A percentile compares a stretch with the other conserved stretches of the same genome.
Evolutionary conservation across 768 basidiomycete species (phyloP).

Genomic region (Austroboletus festivus): DNA sequence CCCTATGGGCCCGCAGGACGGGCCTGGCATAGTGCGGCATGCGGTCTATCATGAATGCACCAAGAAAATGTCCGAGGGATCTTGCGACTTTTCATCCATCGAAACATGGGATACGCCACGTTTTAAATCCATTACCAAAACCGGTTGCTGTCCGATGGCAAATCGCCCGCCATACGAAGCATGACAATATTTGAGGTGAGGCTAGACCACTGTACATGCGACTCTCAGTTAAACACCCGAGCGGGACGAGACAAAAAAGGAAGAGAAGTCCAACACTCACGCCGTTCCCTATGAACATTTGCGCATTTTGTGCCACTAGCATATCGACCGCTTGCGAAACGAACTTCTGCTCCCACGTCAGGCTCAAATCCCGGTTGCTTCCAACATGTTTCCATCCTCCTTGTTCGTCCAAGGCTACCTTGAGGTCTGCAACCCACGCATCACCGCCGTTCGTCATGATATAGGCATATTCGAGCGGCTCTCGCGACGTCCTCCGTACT

Average conservation of each 20-base stretch:
- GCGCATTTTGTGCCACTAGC: conserved; percentile 45
- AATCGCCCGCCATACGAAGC: conserved; percentile 33
- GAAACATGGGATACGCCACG: background rate
- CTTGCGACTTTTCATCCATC: no score
- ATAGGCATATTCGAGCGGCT: conserved; percentile 38
- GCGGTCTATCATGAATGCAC: no score
- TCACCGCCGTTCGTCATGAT: conserved; percentile 46
- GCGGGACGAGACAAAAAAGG: background rate
- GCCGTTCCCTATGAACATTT: conserved; percentile 54
- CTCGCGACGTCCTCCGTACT: conserved; percentile 26
- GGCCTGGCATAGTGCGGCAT: no score
- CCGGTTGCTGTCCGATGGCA: conserved; percentile 28
- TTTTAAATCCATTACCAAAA: conserved; percentile 32
- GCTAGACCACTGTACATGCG: conserved; percentile 37
- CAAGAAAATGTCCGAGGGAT: no score
- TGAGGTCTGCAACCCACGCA: conserved; percentile 42
- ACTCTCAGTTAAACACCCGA: conserved; percentile 1
- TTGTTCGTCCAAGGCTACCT: conserved; percentile 30
- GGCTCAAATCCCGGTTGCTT: conserved; percentile 42
- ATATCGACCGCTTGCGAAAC: conserved; percentile 50
- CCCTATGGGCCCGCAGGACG: no score
- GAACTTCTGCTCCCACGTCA: conserved; percentile 42
- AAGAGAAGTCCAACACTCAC: conserved; percentile 28
- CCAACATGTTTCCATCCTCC: conserved; percentile 39
- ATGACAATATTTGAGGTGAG: conserved; percentile 41